phyloP scores from a whole-genome alignment of 2,329 filamentous ascomycete species.

The Mycosphaerella arachidis region DNA sequence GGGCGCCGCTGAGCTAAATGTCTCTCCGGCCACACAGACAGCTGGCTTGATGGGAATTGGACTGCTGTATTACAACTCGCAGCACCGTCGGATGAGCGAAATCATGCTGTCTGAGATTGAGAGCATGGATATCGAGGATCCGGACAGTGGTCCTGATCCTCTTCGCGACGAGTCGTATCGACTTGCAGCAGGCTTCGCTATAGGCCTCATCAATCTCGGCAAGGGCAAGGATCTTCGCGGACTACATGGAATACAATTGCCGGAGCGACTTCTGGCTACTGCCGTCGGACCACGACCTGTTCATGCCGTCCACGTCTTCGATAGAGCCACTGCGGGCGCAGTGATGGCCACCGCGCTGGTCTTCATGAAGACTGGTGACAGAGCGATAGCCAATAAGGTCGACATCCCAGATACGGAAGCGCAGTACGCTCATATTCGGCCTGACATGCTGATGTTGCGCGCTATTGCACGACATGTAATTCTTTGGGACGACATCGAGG shows the following conservation, averaged over 20 bases:
- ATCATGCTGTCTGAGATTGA: conserved; percentile 98
- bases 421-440: conserved; percentile 93
- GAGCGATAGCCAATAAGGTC: conserved; percentile 80
- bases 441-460: conserved; percentile 84
- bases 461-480: conserved; percentile 88
- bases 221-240: conserved; percentile 85
- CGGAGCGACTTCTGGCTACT: conserved; percentile 78
- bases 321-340: conserved; percentile 88
- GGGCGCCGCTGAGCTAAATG: conserved; percentile 87
- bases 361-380: conserved; percentile 94
- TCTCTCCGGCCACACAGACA: conserved; percentile 89
- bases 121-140: conserved; percentile 75
- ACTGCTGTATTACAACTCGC: conserved; percentile 86
- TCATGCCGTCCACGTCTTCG: conserved; percentile 84
- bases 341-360: conserved; percentile 86
- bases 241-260: conserved; percentile 87
- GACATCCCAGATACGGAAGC: conserved; percentile 85
- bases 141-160: conserved; percentile 61
- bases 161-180: conserved; percentile 94
- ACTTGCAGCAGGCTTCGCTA: conserved; percentile 84
- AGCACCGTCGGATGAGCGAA: conserved; percentile 97
- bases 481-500: conserved; percentile 80
- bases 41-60: conserved; percentile 97
- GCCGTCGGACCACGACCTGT: conserved; percentile 88
- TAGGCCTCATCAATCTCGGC: conserved; percentile 91